phyloP scores from a whole-genome alignment of 1,284 basidiomycete species.

The Microbotryomycetes sp. region DNA sequence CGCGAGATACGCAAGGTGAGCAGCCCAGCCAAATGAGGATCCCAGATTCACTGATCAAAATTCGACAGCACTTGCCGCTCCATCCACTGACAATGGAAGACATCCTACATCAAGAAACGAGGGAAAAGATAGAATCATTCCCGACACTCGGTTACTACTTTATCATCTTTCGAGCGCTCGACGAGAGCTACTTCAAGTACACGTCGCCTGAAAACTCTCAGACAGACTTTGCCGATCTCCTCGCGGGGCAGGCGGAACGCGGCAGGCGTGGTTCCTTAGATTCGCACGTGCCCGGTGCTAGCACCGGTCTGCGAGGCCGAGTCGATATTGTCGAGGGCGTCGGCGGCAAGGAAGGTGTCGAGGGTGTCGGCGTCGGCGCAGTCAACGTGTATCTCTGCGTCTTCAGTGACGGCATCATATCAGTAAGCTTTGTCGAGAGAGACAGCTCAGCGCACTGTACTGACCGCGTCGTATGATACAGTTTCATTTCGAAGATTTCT shows the following conservation, averaged over 20 bases:
- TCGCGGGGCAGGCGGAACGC: slow-evolving; percentile 11
- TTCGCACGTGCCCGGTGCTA: slow-evolving; percentile 1
- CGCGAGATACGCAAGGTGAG: slow-evolving; percentile 73
- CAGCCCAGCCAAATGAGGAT: neutral
- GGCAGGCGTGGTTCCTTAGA: neutral
- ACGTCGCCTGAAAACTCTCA: slow-evolving; percentile 38
- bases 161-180: slow-evolving; percentile 78
- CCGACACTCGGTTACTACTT: slow-evolving; percentile 89
- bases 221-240: neutral
- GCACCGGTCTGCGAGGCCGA: slow-evolving; percentile 36
- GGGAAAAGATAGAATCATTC: slow-evolving; percentile 88
- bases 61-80: slow-evolving; percentile 64
- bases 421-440: slow-evolving; percentile 53
- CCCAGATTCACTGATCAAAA: too few species aligned
- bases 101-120: slow-evolving; percentile 85
- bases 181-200: slow-evolving; percentile 55
- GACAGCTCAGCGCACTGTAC: neutral
- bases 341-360: slow-evolving; percentile 51
- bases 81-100: slow-evolving; percentile 94
- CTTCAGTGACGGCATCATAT: slow-evolving; percentile 81
- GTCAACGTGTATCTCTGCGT: slow-evolving; percentile 84
- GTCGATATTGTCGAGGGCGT: slow-evolving; percentile 52
- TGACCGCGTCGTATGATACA: slow-evolving; percentile 40
- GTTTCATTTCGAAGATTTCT: slow-evolving; percentile 91
- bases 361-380: slow-evolving; percentile 60